Evolutionary conservation across 1,139 yeast species (phyloP).

Genomic region (Hyphopichia pseudoburtonii): DNA sequence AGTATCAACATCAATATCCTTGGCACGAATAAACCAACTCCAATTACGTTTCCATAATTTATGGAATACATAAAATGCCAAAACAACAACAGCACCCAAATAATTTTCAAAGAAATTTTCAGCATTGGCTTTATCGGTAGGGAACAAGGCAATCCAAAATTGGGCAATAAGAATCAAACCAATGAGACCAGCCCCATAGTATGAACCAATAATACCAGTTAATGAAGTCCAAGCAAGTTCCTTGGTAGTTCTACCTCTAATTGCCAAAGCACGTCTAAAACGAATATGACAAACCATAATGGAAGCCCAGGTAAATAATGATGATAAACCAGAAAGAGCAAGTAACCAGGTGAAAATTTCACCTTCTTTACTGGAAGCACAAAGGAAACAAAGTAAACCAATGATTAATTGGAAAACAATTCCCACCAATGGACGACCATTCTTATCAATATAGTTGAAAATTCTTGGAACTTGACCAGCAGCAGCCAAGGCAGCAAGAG

Average conservation of each 20-base stretch:
- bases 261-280: constrained; percentile 28
- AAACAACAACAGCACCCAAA: constrained; percentile 30
- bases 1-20: constrained; percentile 41
- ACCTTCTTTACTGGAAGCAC: constrained; percentile 18
- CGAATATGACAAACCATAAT: constrained; percentile 33
- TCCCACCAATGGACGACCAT: constrained; percentile 38
- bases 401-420: constrained; percentile 21
- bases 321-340: constrained; percentile 22
- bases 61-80: constrained; percentile 30
- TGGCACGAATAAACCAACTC: no score
- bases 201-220: constrained; percentile 30
- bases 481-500: constrained; percentile 36
- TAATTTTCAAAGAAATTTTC: constrained; percentile 31
- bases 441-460: constrained; percentile 30
- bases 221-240: constrained; percentile 31
- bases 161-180: constrained; percentile 29
- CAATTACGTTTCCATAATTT: no score
- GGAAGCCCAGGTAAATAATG: constrained; percentile 27
- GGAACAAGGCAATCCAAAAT: constrained; percentile 43
- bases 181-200: constrained; percentile 28
- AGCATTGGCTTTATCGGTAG: constrained; percentile 31
- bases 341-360: constrained; percentile 25
- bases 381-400: constrained; percentile 32
- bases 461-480: constrained; percentile 33
- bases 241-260: constrained; percentile 27